Evolutionary conservation across 345 rosid species (phyloP), one percentile per base, ranked within the genome.

Genomic region (Camelina neglecta): DNA sequence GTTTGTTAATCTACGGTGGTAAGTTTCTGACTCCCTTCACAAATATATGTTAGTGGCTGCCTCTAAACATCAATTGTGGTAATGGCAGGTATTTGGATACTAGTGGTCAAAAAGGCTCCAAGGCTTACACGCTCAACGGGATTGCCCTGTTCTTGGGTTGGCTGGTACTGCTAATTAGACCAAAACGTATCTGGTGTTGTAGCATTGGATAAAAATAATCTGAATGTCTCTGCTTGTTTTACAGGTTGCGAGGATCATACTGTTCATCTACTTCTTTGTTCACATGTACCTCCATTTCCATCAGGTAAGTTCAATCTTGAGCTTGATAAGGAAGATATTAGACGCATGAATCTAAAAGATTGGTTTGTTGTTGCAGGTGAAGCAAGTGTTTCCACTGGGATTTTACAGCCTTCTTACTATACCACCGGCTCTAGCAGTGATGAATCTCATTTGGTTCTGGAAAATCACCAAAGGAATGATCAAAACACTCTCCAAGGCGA

Each of bases 1-100:
- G 5, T 93, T 90, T 72, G 88, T 93, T 29, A 93, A 93, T 77
- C 77, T 93, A 31, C 89, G 96, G 80, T 93, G 98, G 98, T 93
- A 83, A 71, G 74, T 67, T 26, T 26, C 26, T 24, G 26, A 24
- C 26, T 26, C 4, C 29, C 29, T 26, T 26, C 29, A 26, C 29
- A 26, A 26, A 26, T 26, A 3, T 26, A 3, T 26, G 29, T 26
- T 26, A 3, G 4, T 26, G 29, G 31, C 31, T 0, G 35, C 63
- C 35, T 45, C 72, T 13, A 53, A 58, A 39, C 38, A 75, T 38
- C 1, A 8, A 33, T 10, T 29, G 0, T 33, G 60, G 5, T 26
- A 36, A 61, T 76, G 76, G 38, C 64, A 93, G 98, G 98, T 87
- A 90, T 77, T 77, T 93, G 81, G 98, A 90, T 80, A 72, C 79